Conservation (phyloP, 2,329 filamentous ascomycete species). For the Sporothrix inflata region DNA sequence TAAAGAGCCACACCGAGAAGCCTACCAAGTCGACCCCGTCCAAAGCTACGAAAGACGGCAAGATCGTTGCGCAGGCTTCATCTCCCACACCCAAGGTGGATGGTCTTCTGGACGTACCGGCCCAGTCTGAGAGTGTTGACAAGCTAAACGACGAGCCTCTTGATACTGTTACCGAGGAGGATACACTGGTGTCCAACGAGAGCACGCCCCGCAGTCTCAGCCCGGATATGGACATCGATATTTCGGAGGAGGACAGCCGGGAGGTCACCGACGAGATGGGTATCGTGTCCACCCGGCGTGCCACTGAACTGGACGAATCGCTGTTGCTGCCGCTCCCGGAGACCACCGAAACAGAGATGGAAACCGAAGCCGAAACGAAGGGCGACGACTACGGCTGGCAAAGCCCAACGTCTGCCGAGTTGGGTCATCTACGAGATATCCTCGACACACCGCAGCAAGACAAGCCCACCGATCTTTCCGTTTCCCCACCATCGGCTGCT, state of each 20-base stretch:
- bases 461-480: neutral
- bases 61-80: neutral
- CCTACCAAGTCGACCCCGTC: neutral
- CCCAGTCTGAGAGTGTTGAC: neutral
- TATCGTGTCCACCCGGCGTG: conserved; percentile 19
- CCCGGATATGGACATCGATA: conserved; percentile 20
- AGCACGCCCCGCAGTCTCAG: conserved; percentile 22
- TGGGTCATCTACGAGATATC: neutral
- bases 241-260: conserved; percentile 20
- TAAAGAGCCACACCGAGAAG: neutral
- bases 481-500: neutral
- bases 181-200: neutral
- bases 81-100: neutral
- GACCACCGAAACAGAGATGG: conserved; percentile 15
- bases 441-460: neutral
- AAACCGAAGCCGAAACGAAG: neutral
- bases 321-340: conserved; percentile 29
- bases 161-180: neutral
- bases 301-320: conserved; percentile 23
- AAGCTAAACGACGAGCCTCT: neutral
- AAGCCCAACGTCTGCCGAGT: conserved; percentile 26
- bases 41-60: neutral
- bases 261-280: conserved; percentile 24
- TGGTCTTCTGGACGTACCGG: neutral
- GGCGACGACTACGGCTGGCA: conserved; percentile 21